These are phyloP conservation scores for Globisporangium radiosum DNA, from an alignment of 352 stramenopile genomes.

Conservation along the genomic window DNA sequence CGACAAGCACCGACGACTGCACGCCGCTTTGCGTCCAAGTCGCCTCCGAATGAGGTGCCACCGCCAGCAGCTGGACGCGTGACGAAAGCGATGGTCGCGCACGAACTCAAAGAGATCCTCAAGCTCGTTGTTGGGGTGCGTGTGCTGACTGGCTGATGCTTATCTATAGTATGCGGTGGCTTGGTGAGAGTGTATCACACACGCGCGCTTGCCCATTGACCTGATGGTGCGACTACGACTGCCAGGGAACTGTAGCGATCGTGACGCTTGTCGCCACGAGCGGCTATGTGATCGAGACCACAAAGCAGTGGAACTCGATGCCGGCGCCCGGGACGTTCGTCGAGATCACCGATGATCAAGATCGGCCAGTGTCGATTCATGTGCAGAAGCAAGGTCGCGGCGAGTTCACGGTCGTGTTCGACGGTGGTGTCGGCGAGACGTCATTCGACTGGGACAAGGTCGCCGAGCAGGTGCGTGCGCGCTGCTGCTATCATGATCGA, in stretches of 20 bases:
- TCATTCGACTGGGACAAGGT: conserved; percentile 85
- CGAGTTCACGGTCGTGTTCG: conserved; percentile 59
- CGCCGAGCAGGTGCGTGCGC: conserved; percentile 18
- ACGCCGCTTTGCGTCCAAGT: conserved; percentile 12
- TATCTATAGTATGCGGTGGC: too few relatives aligned
- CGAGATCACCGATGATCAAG: conserved; percentile 32
- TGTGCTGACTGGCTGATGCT: background rate
- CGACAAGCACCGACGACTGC: too few relatives aligned
- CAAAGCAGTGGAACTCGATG: conserved; percentile 55
- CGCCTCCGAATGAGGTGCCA: conserved; percentile 1
- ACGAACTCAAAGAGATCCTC: conserved; percentile 50
- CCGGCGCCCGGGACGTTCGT: conserved; percentile 38
- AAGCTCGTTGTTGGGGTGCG: conserved; percentile 57
- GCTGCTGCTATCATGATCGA: background rate
- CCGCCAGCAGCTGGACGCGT: conserved; percentile 9
- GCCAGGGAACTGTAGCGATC: conserved; percentile 32
- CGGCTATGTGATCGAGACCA: conserved; percentile 64
- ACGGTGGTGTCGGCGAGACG: conserved; percentile 74
- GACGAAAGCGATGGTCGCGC: conserved; percentile 37
- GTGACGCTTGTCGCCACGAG: conserved; percentile 38
- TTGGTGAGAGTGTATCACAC: too few relatives aligned
- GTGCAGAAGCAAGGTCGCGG: conserved; percentile 37
- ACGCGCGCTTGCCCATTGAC: too few relatives aligned
- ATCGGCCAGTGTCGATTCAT: conserved; percentile 37
- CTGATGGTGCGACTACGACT: too few relatives aligned